Evolutionary conservation across 306 rosid species (phyloP).

Genomic region (Ormosia emarginata): DNA sequence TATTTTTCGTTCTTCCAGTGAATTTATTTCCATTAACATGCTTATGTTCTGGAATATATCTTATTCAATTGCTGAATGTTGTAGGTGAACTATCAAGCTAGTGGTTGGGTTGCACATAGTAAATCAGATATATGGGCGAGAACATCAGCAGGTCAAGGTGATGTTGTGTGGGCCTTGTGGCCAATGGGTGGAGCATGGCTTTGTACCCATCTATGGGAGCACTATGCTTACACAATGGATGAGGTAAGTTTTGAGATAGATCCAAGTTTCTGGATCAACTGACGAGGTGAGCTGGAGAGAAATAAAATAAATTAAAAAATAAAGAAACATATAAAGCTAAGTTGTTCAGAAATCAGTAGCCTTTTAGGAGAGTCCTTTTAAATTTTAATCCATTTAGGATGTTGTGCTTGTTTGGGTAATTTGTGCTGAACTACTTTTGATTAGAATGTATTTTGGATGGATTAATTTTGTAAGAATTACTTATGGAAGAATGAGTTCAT

Average conservation of each 20-base stretch:
- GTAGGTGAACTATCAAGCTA: constrained; percentile 71
- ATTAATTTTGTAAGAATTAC: background rate
- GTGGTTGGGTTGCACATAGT: constrained; percentile 83
- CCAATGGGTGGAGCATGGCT: constrained; percentile 94
- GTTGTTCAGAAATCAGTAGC: background rate
- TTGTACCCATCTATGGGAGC: constrained; percentile 81
- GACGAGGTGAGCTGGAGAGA: background rate
- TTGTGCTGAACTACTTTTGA: background rate
- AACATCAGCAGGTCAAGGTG: constrained; percentile 67
- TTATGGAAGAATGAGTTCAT: background rate
- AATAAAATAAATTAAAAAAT: background rate
- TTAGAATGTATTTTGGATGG: background rate
- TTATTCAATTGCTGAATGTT: constrained; percentile 7
- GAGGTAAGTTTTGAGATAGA: constrained; percentile 33
- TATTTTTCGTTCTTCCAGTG: background rate
- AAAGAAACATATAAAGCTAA: background rate
- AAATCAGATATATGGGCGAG: constrained; percentile 77
- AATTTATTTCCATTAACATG: background rate
- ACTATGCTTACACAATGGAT: constrained; percentile 67
- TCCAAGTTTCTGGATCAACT: background rate
- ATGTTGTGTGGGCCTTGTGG: constrained; percentile 80
- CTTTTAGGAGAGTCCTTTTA: background rate
- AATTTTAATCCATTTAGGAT: background rate
- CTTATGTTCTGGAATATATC: background rate
- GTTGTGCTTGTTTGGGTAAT: background rate